Evolutionary conservation across 1,284 basidiomycete species (phyloP).

Genomic region (Austroboletus novae-zelandiae): DNA sequence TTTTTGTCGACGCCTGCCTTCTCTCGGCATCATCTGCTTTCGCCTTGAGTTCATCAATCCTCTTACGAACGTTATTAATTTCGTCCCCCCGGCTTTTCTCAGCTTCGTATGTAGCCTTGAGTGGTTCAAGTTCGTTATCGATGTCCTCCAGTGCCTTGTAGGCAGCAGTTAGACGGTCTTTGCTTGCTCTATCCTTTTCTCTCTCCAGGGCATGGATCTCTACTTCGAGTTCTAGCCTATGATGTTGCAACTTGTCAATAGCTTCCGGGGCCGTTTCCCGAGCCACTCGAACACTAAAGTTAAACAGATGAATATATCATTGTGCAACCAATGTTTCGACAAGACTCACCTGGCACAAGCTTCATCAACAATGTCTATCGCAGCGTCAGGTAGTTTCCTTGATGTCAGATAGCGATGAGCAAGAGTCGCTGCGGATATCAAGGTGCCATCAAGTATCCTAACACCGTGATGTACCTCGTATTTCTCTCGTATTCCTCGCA

Average conservation of each 20-base stretch:
- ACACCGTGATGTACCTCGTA: slow-evolving; percentile 88
- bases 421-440: slow-evolving; percentile 89
- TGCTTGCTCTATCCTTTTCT: slow-evolving; percentile 89
- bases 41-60: slow-evolving; percentile 88
- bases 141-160: slow-evolving; percentile 83
- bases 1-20: slow-evolving; percentile 44
- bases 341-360: slow-evolving; percentile 76
- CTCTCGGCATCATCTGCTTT: slow-evolving; percentile 96
- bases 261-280: slow-evolving; percentile 94
- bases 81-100: slow-evolving; percentile 88
- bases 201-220: slow-evolving; percentile 95
- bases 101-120: slow-evolving; percentile 87
- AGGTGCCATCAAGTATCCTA: slow-evolving; percentile 84
- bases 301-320: slow-evolving; percentile 15
- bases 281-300: slow-evolving; percentile 80
- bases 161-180: slow-evolving; percentile 80
- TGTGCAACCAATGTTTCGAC: not conserved
- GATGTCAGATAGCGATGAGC: slow-evolving; percentile 94
- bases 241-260: slow-evolving; percentile 92
- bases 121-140: slow-evolving; percentile 87
- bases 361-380: slow-evolving; percentile 93
- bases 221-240: slow-evolving; percentile 91
- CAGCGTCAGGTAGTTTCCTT: slow-evolving; percentile 83
- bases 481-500: slow-evolving; percentile 83
- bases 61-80: slow-evolving; percentile 76